Evolutionary conservation across 108 stramenopile species (phyloP).

Genomic region (Asterionellopsis glacialis): DNA sequence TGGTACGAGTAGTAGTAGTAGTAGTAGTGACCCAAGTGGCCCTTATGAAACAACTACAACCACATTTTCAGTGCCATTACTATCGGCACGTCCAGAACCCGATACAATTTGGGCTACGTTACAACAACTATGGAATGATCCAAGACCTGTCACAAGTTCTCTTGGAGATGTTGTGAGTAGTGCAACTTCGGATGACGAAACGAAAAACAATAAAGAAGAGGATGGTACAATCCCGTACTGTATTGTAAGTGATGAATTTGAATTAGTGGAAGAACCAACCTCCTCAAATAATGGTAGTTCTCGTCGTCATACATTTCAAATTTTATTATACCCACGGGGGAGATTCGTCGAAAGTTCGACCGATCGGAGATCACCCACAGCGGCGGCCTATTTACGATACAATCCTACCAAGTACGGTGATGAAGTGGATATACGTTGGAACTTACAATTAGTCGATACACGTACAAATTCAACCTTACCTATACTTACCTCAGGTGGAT

Average conservation of each 20-base stretch:
- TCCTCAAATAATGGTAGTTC: slow-evolving; percentile 14
- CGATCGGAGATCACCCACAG: slow-evolving; percentile 14
- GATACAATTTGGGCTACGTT: slow-evolving; percentile 21
- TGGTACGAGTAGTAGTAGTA: no score
- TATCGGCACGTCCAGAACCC: slow-evolving; percentile 37
- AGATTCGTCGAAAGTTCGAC: slow-evolving; percentile 23
- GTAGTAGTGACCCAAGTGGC: no score
- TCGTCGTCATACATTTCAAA: slow-evolving; percentile 26
- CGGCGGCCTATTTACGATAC: slow-evolving; percentile 48
- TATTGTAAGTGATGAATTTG: no score
- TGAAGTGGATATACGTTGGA: slow-evolving; percentile 49
- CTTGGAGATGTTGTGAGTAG: slow-evolving; percentile 15
- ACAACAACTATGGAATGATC: slow-evolving; percentile 50
- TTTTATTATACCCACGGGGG: slow-evolving; percentile 43
- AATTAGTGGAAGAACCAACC: no score
- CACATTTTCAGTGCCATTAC: slow-evolving; percentile 38
- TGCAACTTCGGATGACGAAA: slow-evolving; percentile 11
- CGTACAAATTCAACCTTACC: slow-evolving; percentile 9
- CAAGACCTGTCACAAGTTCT: slow-evolving; percentile 30
- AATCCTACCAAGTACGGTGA: slow-evolving; percentile 34
- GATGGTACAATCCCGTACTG: no score
- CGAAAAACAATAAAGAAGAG: slow-evolving; percentile 22
- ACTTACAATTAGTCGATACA: slow-evolving; percentile 20
- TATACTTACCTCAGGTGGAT: slow-evolving; percentile 35
- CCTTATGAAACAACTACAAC: neutral